Percentiles rank a stretch among this genome's conserved stretches.
phyloP scores from a whole-genome alignment of 75 land plant genomes.

The Picea sitchensis region DNA sequence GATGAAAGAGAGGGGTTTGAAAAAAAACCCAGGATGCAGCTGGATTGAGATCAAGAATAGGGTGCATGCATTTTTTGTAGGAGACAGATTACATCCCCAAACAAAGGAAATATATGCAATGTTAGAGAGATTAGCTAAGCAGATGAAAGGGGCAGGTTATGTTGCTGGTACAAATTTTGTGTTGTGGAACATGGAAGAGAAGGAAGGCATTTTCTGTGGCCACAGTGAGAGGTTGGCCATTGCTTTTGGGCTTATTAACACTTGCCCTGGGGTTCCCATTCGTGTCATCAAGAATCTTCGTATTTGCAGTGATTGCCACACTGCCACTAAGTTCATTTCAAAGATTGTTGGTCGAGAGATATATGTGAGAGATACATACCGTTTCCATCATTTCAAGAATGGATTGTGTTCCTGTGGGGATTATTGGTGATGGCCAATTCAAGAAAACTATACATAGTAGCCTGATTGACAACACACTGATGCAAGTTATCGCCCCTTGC shows the following conservation, averaged over 20 bases:
- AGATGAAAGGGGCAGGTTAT: conserved; percentile 10
- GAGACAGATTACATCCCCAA: no score
- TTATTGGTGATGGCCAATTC: background rate
- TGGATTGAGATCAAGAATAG: no score
- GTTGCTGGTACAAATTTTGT: background rate
- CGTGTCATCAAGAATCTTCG: background rate
- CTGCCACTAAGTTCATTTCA: background rate
- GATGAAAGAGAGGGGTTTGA: no score
- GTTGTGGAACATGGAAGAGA: background rate
- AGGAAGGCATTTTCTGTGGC: background rate
- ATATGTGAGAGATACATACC: background rate
- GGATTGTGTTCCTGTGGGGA: conserved; percentile 2
- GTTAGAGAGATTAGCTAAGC: conserved; percentile 1
- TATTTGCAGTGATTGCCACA: conserved; percentile 2
- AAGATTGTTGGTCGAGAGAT: background rate
- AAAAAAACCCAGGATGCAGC: no score
- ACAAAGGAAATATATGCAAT: conserved; percentile 13
- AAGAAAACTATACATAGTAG: no score
- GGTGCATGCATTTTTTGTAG: no score
- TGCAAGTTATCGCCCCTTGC: no score
- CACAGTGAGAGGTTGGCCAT: background rate
- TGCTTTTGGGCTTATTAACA: background rate
- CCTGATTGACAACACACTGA: no score
- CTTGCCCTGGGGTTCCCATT: background rate
- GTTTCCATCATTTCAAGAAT: conserved; percentile 8